Base-by-base conservation (phyloP, 2,329 filamentous ascomycete species). In the Exophiala sp. region DNA sequence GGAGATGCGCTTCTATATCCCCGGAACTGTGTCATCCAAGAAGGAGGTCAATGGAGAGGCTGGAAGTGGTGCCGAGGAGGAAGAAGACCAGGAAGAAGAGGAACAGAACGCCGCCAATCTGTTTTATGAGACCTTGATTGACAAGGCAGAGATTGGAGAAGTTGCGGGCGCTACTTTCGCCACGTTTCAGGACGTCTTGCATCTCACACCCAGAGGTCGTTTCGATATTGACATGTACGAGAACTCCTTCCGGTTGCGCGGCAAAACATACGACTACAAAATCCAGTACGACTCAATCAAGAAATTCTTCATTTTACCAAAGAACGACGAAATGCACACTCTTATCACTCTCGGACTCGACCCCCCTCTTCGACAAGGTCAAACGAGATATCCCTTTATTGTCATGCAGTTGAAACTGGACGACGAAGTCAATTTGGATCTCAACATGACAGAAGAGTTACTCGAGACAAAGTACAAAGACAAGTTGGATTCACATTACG, bases 201-300 rank as follows among this genome's bases (percentile, higher is more conserved):
- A 99, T 77, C 88, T 99, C 67, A 99, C 94, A 10, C 94, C 94
- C 60, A 91, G 94, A 88, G 95, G 94, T 71, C 92, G 94, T 63
- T 99, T 99, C 80, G 94, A 97, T 71, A 96, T 99, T 75, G 94
- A 99, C 72, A 96, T 99, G 88, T 99, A 99, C 81, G 94, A 97
- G 72, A 87, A 85, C 12, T 97, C 94, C 2, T 97, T 99, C 81
- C 88, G 94, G 59, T 82, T 99, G 58, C 92, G 94, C 62, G 94
- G 94, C 67, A 99, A 99, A 77, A 99, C 94, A 20, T 99, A 99
- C 78, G 95, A 99, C 77, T 99, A 99, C 84, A 99, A 99, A 82
- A 97, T 99, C 62, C 91, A 96, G 71, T 99, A 96, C 74, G 89
- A 96, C 54, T 85, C 87, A 46, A 91, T 97, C 75, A 99, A 99